A percentile compares a stretch with the other conserved stretches of the same genome.
These are phyloP conservation scores for Dissophora globulifera DNA, from an alignment of 192 early-diverging fungal species.

Conservation along the genomic window DNA sequence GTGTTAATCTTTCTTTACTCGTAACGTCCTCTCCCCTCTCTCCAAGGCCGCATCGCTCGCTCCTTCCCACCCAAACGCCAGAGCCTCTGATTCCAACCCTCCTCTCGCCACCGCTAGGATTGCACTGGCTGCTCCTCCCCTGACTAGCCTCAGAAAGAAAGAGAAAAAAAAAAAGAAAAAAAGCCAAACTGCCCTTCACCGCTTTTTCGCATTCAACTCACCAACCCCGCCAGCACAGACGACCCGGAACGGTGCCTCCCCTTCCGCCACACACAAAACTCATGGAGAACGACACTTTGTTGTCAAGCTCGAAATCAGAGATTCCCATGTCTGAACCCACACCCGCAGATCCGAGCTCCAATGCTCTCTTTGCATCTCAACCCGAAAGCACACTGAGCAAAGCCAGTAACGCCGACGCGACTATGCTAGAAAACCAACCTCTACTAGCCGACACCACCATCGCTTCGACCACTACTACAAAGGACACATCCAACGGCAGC, in stretches of 20 bases:
- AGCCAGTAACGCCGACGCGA: neutral
- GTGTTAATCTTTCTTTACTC: neutral
- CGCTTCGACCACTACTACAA: neutral
- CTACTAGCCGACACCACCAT: neutral
- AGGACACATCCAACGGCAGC: no score
- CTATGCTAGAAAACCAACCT: neutral
- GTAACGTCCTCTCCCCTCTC: neutral
- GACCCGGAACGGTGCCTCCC: no score
- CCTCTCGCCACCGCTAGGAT: no score
- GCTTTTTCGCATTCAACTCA: no score
- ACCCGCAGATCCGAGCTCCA: constrained; percentile 1
- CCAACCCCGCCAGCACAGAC: no score
- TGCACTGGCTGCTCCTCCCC: no score
- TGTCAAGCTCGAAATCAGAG: constrained; percentile 2
- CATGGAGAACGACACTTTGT: constrained; percentile 5
- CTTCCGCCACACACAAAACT: neutral
- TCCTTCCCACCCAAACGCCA: neutral
- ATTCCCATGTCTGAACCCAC: constrained; percentile 8
- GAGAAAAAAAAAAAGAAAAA: no score
- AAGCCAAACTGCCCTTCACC: no score
- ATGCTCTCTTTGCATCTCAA: neutral
- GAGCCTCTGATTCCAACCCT: no score
- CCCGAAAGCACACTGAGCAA: constrained; percentile 4
- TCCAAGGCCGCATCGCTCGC: neutral
- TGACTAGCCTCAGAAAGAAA: no score